Evolutionary conservation across 2,329 filamentous ascomycete genomes (phyloP), one percentile per base, ranked within the genome.

Genomic region (Monilinia fructicola): DNA sequence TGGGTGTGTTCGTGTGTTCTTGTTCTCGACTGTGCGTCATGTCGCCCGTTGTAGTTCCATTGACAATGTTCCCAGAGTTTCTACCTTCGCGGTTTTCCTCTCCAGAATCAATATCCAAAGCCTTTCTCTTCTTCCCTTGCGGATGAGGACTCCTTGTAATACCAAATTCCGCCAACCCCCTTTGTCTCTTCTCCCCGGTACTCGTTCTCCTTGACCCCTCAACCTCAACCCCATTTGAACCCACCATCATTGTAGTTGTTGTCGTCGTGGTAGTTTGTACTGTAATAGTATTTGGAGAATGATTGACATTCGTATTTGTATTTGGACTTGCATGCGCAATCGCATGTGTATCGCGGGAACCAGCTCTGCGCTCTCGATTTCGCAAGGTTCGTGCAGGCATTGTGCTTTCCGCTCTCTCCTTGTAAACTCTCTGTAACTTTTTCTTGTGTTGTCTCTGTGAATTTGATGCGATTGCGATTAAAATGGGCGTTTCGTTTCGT

Each of bases 141-240:
- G 44, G 44, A 40, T 50, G 58, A 12, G 58, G 58, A 61, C 58
- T 61, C 31, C 44, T 61, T 9, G 44, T 61, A 23, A 61, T 61
- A 35, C 58, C 58, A 50, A 61, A 61, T 26, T 61, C 58, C 9
- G 58, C 58, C 58, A 61, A 61, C 50, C 58, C 44, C 6, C 48
- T 54, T 23, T 53, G 60, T 42, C 60, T 54, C 38, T 63, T 63
- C 18, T 54, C 50, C 5, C 46, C 31, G 9, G 5, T 54, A 52
- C 58, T 61, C 2, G 31, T 48, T 26, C 58, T 61, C 58, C 44
- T 61, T 3, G 31, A 40, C 9, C 53, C 42, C 21, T 59, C 56
- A 38, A 40, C 31, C 14, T 50, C 58, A 26, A 38, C 9, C 9
- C 44, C 58, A 40, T 61, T 48, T 38, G n/a, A 11, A 50, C 16